A percentile compares a stretch with the other conserved stretches of the same genome.
These are phyloP conservation scores for Ceratobasidium theobromae DNA, from an alignment of 1,284 basidiomycete species.

Conservation along the genomic window DNA sequence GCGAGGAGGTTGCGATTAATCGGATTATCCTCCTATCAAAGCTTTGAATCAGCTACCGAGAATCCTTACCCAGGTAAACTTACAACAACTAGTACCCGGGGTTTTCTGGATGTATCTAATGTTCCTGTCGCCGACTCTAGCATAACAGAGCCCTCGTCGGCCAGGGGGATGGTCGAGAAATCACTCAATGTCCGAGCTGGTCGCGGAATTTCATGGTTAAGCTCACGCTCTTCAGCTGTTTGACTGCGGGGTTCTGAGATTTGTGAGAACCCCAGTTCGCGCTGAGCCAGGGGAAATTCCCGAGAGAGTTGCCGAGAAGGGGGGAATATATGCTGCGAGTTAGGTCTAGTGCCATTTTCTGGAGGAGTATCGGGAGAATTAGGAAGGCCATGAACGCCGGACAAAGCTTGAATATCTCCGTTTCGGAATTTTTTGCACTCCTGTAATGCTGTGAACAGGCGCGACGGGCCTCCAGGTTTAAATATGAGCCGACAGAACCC, in stretches of 20 bases:
- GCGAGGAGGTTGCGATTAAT: conserved; percentile 58
- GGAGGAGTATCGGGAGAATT: conserved; percentile 27
- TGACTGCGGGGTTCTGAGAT: background rate
- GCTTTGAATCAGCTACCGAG: conserved; percentile 64
- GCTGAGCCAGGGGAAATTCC: background rate
- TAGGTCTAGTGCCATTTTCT: conserved; percentile 19
- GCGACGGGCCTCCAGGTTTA: conserved; percentile 86
- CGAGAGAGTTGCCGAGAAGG: background rate
- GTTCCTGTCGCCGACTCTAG: conserved; percentile 45
- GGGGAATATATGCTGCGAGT: conserved; percentile 16
- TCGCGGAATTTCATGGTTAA: conserved; percentile 16
- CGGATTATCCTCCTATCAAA: conserved; percentile 79
- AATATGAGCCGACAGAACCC: conserved; percentile 84
- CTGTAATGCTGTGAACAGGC: conserved; percentile 67
- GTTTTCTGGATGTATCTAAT: conserved; percentile 15
- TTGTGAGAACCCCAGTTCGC: background rate
- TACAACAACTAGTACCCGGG: conserved; percentile 38
- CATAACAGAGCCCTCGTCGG: conserved; percentile 49
- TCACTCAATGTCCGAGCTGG: conserved; percentile 19
- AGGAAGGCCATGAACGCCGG: conserved; percentile 42
- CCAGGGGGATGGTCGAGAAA: conserved; percentile 47
- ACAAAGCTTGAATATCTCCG: conserved; percentile 39
- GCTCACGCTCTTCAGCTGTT: background rate
- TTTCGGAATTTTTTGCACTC: conserved; percentile 65
- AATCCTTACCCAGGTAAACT: conserved; percentile 45